Base-by-base conservation (phyloP, 495 filamentous ascomycete genomes). In the Filosporella fistucella region DNA sequence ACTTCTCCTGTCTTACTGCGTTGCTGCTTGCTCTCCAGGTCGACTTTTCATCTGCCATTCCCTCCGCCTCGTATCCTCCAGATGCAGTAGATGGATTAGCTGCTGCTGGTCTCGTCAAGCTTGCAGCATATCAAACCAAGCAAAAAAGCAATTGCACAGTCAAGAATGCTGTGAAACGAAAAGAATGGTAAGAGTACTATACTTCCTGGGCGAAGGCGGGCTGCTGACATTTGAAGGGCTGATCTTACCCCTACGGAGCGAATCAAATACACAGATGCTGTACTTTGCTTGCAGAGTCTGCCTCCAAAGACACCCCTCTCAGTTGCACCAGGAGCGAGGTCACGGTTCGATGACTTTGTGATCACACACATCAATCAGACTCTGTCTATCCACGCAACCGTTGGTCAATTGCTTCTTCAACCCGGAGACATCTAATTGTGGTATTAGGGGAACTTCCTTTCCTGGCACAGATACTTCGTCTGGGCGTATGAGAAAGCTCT, bases 391-490 rank as follows among this genome's bases (percentile, higher is more conserved):
- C 85, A 89, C 56, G 76, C 68, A 46, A 78, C 76, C 4, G 47
- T 39, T 25, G 43, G 26, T 37, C 12, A n/a, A 9, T 21, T 20
- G 4, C 8, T 18, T 21, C 6, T 11, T 24, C 7, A 11, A 11
- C 8, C 18, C 32, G 14, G 1, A 9, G 4, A 4, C 7, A 0
- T 26, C 12, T 17, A 37, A 10, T 42, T 40, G 8, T 41, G 20
- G 16, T 34, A 11, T 30, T 3, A 42, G 40, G 82, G 80, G 16
- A 78, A 74, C 47, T 86, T 90, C 63, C 65, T 86, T 24, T 63
- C 76, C 1, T 89, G 84, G 81, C 86, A 90, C 57, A 71, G 85
- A 14, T 84, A 82, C 62, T 89, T 79, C 57, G 67, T 75, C 30
- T 76, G 65, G 47, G 64, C 65, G 7, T 88, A 80, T 59, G 86